Conservation (phyloP, 352 stramenopile genomes). For the Phytophthora tentaculata region DNA sequence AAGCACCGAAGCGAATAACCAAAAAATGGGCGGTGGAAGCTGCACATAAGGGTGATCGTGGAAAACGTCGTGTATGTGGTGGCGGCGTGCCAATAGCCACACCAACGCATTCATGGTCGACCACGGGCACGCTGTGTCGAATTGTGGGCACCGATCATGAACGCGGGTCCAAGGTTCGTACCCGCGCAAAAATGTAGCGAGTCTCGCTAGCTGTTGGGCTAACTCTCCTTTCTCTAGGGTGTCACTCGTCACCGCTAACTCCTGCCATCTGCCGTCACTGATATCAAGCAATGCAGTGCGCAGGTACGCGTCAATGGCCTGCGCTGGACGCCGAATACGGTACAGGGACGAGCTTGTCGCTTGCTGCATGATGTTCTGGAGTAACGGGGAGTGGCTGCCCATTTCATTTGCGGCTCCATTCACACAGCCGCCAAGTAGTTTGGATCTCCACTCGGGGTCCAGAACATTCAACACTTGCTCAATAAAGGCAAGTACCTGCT, state of each 20-base stretch:
- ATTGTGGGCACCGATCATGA: constrained; percentile 16
- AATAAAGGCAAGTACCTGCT: constrained; percentile 8
- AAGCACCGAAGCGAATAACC: constrained; percentile 9
- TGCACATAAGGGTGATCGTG: constrained; percentile 3
- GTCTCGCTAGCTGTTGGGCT: constrained; percentile 7
- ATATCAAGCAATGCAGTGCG: constrained; percentile 18
- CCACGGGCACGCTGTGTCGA: constrained; percentile 11
- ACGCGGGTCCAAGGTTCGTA: constrained; percentile 22
- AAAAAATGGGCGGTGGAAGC: constrained; percentile 2
- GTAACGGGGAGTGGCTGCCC: constrained; percentile 8
- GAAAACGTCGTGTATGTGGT: constrained; percentile 3
- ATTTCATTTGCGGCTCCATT: constrained; percentile 19
- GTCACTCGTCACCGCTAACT: background rate
- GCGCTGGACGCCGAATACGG: constrained; percentile 19
- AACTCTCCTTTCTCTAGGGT: constrained; percentile 4
- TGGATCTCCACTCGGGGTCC: constrained; percentile 35
- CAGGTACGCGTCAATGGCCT: constrained; percentile 21
- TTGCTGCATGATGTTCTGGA: constrained; percentile 8
- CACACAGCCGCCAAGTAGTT: constrained; percentile 33
- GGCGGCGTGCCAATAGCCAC: constrained; percentile 12
- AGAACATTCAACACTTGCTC: constrained; percentile 23
- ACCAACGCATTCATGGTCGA: constrained; percentile 10
- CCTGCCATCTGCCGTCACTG: constrained; percentile 6
- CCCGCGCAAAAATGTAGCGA: constrained; percentile 22
- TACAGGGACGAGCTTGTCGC: constrained; percentile 26